These are phyloP conservation scores for Dillenia suffruticosa DNA, from an alignment of 164 flowering plant genomes.

Conservation along the genomic window DNA sequence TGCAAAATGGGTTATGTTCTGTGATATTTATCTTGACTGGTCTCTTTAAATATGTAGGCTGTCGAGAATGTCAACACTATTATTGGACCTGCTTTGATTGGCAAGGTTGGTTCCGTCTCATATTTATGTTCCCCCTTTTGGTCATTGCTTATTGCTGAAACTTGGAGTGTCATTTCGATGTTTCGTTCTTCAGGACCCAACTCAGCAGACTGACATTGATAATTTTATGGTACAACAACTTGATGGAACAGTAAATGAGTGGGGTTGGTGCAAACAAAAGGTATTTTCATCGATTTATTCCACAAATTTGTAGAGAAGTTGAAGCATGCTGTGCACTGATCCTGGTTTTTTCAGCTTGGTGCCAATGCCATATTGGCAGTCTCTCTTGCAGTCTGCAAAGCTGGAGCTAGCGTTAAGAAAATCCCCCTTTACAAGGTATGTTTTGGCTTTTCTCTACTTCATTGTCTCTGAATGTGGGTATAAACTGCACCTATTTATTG, in stretches of 20 bases:
- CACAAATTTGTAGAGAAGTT: too few species aligned
- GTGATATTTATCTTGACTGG: too few species aligned
- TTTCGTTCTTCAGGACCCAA: constrained; percentile 54
- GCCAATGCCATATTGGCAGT: constrained; percentile 90
- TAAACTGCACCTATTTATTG: too few species aligned
- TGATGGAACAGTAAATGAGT: constrained; percentile 88
- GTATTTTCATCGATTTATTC: constrained; percentile 21
- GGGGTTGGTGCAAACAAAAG: constrained; percentile 99
- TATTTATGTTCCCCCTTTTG: neutral
- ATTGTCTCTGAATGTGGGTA: too few species aligned
- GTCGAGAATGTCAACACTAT: constrained; percentile 70
- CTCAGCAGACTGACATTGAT: constrained; percentile 66
- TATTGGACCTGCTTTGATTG: constrained; percentile 83
- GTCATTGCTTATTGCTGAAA: neutral
- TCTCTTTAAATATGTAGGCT: too few species aligned
- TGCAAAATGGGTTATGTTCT: too few species aligned
- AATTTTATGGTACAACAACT: constrained; percentile 89
- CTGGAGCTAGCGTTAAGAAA: too few species aligned
- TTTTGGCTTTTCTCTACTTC: too few species aligned
- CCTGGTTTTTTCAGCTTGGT: constrained; percentile 57
- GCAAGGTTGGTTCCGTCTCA: constrained; percentile 50
- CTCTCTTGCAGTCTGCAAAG: too few species aligned
- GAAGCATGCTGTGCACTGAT: too few species aligned
- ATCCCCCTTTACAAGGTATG: too few species aligned
- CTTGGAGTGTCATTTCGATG: neutral